Evolutionary conservation across 768 basidiomycete species (phyloP).

Genomic region (Russula emetica): DNA sequence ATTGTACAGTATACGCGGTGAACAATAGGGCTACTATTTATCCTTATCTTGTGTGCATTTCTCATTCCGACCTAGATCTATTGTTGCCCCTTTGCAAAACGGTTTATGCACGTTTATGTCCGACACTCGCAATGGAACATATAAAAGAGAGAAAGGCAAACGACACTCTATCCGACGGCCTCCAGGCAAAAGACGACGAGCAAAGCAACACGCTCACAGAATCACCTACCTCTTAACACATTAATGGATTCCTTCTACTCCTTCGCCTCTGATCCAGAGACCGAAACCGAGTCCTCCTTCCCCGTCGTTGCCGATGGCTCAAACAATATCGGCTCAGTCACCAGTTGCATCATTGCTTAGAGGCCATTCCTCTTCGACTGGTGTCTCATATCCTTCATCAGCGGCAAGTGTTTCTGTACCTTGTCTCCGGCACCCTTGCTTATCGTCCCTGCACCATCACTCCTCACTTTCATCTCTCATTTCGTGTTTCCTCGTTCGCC

Average conservation of each 20-base stretch:
- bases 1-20: too few species aligned
- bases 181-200: background rate
- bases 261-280: too few species aligned
- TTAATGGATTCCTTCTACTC: background rate
- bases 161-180: background rate
- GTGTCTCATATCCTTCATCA: background rate
- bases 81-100: too few species aligned
- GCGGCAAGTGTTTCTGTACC: background rate
- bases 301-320: too few species aligned
- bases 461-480: background rate
- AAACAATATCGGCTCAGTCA: too few species aligned
- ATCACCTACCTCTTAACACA: background rate
- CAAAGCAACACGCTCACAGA: background rate
- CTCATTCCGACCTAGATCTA: too few species aligned
- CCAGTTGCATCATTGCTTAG: slow-evolving; percentile 16
- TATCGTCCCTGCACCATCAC: background rate
- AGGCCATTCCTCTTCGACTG: background rate
- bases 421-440: background rate
- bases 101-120: too few species aligned
- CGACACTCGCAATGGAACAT: background rate
- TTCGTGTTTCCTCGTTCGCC: background rate
- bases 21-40: too few species aligned
- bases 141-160: background rate
- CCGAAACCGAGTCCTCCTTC: too few species aligned
- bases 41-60: too few species aligned